Base-by-base conservation (phyloP, 257 asterid species). In the Salvia miltiorrhiza region DNA sequence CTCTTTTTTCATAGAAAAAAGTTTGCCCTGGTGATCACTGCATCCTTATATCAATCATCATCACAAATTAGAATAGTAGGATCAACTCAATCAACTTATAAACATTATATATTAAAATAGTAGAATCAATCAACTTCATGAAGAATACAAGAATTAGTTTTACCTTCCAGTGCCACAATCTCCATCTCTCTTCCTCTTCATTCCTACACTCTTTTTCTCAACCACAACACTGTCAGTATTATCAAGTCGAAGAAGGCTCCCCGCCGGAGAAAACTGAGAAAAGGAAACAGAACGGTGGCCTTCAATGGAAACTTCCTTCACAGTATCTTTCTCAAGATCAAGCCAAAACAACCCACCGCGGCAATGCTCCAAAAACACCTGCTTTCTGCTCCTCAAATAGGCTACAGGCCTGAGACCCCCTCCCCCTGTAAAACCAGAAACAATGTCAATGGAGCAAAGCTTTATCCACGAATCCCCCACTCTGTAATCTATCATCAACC, bases 401-500 rank as follows among this genome's bases (percentile, higher is more conserved):
- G 48, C 49, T 19, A 60, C 16, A 8, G 66, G 66, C 64, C 19
- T 32, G 4, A 33, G 2, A 16, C n/a, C n/a, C n/a, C n/a, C n/a
- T n/a, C 44, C 37, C 24, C 44, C n/a, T 13, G 19, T 7, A 32
- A 14, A 35, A 55, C 59, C 35, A 39, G 52, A 45, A 3, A 21
- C 0, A 37, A 35, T 23, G 24, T 39, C 59, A 53, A 53, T 1
- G 9, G 35, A 53, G 28, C n/a, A 53, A 8, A 53, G 10, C 61
- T 56, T 65, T n/a, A 6, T 30, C 77, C 73, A 73, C 16, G 37
- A 47, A 40, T 11, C 13, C 5, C 24, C 44, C 20, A 41, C 45
- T 23, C 60, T 61, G 11, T 45, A 64, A 19, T 73, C 72, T 45
- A 12, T 17, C 63, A 72, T 40, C 47, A 71, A 23, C 76, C 76